Evolutionary conservation across 2,329 filamentous ascomycete species (phyloP).

Genomic region (Colletotrichum plurivorum): DNA sequence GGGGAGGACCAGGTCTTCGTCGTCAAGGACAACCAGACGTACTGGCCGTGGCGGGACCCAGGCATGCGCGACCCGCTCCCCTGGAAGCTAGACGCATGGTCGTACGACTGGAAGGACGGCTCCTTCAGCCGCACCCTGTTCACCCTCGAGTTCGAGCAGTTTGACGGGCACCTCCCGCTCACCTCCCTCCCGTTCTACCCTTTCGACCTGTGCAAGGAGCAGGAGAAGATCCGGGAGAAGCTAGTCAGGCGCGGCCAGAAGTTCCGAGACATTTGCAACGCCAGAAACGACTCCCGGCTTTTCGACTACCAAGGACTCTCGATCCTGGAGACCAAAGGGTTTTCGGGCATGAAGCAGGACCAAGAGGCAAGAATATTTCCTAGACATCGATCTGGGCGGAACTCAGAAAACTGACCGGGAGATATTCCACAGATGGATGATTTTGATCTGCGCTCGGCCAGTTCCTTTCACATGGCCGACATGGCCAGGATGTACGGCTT

Average conservation of each 20-base stretch:
- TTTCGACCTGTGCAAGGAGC: not conserved
- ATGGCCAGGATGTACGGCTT: not conserved
- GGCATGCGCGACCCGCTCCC: not conserved
- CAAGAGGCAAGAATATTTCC: constrained; percentile 1
- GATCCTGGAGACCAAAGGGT: constrained; percentile 5
- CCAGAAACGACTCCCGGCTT: not conserved
- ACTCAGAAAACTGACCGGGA: too few relatives aligned
- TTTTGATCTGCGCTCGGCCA: too few relatives aligned
- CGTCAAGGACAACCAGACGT: constrained; percentile 10
- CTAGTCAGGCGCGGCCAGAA: not conserved
- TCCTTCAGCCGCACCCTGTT: constrained; percentile 3
- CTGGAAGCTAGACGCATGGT: constrained; percentile 1
- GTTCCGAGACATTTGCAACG: not conserved
- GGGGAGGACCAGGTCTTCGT: constrained; percentile 32
- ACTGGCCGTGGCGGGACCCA: not conserved
- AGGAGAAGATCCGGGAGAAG: not conserved
- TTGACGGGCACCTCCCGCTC: not conserved
- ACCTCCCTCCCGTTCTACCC: constrained; percentile 4
- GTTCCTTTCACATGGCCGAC: too few relatives aligned
- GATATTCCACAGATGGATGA: too few relatives aligned
- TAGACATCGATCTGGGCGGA: too few relatives aligned
- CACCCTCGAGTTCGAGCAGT: constrained; percentile 4
- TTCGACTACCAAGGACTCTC: not conserved
- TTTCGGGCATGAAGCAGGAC: constrained; percentile 3
- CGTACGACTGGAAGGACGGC: constrained; percentile 23